A percentile compares a stretch with the other conserved stretches of the same genome.
Conservation (phyloP, 148 eudicot genomes). For the Rhododendron mucronatum region DNA sequence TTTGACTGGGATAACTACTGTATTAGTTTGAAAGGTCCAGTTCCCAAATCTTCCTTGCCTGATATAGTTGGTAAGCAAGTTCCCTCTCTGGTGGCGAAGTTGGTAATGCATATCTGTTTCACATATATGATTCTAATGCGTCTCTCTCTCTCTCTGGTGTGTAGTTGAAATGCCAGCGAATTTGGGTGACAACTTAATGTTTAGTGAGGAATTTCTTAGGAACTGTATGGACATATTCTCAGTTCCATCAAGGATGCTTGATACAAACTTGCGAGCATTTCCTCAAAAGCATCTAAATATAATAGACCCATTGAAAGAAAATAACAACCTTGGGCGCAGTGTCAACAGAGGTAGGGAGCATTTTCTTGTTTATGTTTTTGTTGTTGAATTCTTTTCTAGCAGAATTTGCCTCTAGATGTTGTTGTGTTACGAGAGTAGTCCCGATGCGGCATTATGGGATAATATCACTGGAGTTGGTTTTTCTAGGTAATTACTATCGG, state of each 20-base stretch:
- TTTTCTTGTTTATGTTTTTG: background rate
- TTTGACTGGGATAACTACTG: slow-evolving; percentile 68
- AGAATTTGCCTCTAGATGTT: background rate
- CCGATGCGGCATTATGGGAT: background rate
- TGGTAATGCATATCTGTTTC: background rate
- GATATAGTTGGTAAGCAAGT: slow-evolving; percentile 42
- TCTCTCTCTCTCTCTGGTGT: slow-evolving; percentile 4
- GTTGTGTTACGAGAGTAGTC: background rate
- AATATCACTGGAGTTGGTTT: background rate
- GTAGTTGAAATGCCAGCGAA: slow-evolving; percentile 37
- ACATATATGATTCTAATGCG: background rate
- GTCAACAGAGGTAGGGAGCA: slow-evolving; percentile 44
- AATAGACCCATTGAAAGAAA: slow-evolving; percentile 55
- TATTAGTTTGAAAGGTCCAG: slow-evolving; percentile 60
- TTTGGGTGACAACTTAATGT: slow-evolving; percentile 18
- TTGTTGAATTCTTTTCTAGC: background rate
- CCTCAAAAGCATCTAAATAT: slow-evolving; percentile 43
- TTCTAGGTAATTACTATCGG: slow-evolving; percentile 45
- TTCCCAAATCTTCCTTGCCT: slow-evolving; percentile 45
- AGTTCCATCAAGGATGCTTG: slow-evolving; percentile 32
- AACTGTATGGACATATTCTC: slow-evolving; percentile 44
- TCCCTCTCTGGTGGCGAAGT: background rate
- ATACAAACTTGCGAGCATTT: slow-evolving; percentile 27
- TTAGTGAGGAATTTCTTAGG: slow-evolving; percentile 39
- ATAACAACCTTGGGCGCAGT: slow-evolving; percentile 68